Conservation (phyloP, 495 filamentous ascomycete species). For the Penicillium herquei region DNA sequence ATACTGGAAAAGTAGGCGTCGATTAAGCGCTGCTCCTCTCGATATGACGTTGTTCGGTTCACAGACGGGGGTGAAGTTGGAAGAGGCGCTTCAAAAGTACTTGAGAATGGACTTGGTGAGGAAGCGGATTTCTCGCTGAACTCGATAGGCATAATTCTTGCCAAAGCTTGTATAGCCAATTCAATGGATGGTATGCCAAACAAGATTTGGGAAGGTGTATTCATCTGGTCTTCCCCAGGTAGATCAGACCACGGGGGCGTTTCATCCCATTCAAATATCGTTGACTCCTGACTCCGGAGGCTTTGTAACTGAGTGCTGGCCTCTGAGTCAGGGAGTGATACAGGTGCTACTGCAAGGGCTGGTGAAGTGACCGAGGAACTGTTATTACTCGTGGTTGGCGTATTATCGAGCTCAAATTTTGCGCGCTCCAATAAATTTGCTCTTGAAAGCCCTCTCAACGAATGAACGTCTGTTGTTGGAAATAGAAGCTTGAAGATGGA, state of each 20-base stretch:
- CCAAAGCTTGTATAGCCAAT: not conserved
- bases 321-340: conserved; percentile 4
- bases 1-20: too few species aligned
- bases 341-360: not conserved
- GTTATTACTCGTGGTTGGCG: conserved; percentile 5
- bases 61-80: too few species aligned
- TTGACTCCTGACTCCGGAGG: conserved; percentile 6
- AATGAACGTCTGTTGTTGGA: conserved; percentile 5
- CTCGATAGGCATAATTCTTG: too few species aligned
- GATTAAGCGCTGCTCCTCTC: too few species aligned
- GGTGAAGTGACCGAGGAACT: conserved; percentile 11
- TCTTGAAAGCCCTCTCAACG: conserved; percentile 6
- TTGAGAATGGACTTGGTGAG: too few species aligned
- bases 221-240: conserved; percentile 10
- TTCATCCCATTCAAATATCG: conserved; percentile 12
- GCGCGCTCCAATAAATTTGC: conserved; percentile 6
- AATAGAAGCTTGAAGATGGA: conserved; percentile 9
- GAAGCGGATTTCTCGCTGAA: too few species aligned
- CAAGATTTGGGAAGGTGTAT: conserved; percentile 5
- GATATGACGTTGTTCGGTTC: too few species aligned
- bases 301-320: conserved; percentile 7
- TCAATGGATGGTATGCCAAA: conserved; percentile 2
- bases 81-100: too few species aligned
- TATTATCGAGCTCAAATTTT: conserved; percentile 2
- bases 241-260: not conserved